These are phyloP conservation scores for Musa schizocarpa DNA, from an alignment of 176 grass and related monocot genomes.

Conservation along the genomic window DNA sequence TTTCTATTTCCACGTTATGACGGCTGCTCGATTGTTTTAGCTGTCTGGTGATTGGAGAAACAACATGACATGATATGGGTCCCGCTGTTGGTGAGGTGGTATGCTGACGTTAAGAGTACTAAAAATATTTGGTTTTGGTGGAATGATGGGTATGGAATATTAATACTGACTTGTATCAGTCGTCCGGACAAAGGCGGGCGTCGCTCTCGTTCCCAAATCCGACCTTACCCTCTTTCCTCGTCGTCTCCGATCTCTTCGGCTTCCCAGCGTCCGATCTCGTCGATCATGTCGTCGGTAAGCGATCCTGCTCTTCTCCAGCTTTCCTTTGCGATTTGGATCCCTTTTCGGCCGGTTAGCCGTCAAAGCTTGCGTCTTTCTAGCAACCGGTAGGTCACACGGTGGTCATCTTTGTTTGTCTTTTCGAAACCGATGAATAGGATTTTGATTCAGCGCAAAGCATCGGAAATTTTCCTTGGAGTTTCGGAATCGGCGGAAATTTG, in stretches of 20 bases:
- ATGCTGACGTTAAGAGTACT: too few relatives aligned
- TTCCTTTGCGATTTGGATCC: background rate
- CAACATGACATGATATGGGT: too few relatives aligned
- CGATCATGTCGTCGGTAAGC: slow-evolving; percentile 36
- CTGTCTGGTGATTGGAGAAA: too few relatives aligned
- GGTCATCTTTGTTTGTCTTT: background rate
- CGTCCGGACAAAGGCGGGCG: background rate
- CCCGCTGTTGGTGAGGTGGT: too few relatives aligned
- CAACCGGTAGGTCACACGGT: background rate
- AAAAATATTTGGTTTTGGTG: too few relatives aligned
- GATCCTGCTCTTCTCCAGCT: background rate
- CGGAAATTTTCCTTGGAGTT: background rate
- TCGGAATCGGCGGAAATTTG: background rate
- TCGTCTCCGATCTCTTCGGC: slow-evolving; percentile 6
- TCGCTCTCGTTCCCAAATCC: background rate
- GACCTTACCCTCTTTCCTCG: background rate
- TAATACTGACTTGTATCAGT: background rate
- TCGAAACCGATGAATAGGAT: background rate
- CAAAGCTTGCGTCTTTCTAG: background rate
- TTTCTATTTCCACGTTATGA: too few relatives aligned
- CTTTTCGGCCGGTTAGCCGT: background rate
- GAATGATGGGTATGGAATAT: background rate
- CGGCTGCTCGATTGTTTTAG: too few relatives aligned
- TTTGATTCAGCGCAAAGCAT: background rate
- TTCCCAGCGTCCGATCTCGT: slow-evolving; percentile 5